Base-by-base conservation (phyloP, 2,329 filamentous ascomycete genomes). In the Boeremia exigua region DNA sequence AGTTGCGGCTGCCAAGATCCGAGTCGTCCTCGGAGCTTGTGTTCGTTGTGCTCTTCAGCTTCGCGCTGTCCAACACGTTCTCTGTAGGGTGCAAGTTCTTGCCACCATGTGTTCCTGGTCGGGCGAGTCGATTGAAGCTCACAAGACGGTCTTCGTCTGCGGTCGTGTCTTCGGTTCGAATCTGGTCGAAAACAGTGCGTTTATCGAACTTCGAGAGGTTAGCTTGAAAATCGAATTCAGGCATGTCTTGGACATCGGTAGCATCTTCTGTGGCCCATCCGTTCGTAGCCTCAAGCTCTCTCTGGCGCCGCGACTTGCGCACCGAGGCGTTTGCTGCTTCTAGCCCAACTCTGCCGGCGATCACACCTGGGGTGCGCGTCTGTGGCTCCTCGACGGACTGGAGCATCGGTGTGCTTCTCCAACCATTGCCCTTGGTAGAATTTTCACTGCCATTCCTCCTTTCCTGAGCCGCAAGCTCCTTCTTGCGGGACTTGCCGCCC, bases 181-280 rank as follows among this genome's bases (percentile, higher is more conserved):
- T 95, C 75, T 97, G 89, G 62, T 94, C 90, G 72, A 99, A 99
- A 8, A 98, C 86, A 1, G 88, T 88, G 52, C 89, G 86, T 79
- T 98, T 98, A 79, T 98, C 93, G 67, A 98, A 98, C 70, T 96
- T 96, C 42, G 91, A 93, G 29, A 98, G 82, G 62, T 92, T 92
- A 50, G 87, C 88, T 66, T 91, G 88, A 68, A 98, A 98, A 75
- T 98, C 94, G 67, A 98, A 98, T 58, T 98, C 95, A 10, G 90
- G 91, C 81, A 95, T 85, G 71, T 96, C 94, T 76, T 94, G 91
- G 19, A 95, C 91, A 71, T 98, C 95, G 0, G 92, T 97, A 19
- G 94, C 93, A 69, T 98, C 94, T 71, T 97, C 95, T 0, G 94
- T 97, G 4, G 91, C 92, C 93, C 94, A 98, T 3, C 92, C 94